Evolutionary conservation across 768 basidiomycete species (phyloP).

Genomic region (Tremella fuciformis): DNA sequence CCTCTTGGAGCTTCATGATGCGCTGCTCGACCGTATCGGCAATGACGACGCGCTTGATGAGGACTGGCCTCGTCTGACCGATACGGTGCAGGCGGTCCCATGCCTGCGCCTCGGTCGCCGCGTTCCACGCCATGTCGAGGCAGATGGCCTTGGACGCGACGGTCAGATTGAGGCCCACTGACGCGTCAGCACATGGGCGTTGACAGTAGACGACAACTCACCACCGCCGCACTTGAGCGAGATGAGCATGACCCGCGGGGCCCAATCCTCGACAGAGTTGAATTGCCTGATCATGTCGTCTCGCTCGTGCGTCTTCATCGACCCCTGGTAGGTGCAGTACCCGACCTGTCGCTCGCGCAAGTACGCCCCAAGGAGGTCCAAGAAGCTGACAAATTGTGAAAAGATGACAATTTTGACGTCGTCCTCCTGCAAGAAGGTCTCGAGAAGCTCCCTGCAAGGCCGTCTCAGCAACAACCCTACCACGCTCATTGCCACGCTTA

Average conservation of each 20-base stretch:
- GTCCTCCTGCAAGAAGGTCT: constrained; percentile 52
- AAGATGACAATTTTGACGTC: constrained; percentile 58
- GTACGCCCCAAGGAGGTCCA: constrained; percentile 65
- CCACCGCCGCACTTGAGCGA: constrained; percentile 50
- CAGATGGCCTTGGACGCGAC: constrained; percentile 42
- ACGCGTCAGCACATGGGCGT: constrained; percentile 11
- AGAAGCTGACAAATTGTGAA: constrained; percentile 64
- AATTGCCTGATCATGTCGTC: constrained; percentile 46
- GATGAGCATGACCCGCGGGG: constrained; percentile 50
- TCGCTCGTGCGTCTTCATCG: constrained; percentile 46
- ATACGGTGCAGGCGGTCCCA: constrained; percentile 54
- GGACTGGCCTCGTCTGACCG: constrained; percentile 48
- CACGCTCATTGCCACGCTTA: background rate
- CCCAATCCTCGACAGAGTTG: constrained; percentile 30
- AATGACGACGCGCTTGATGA: constrained; percentile 52
- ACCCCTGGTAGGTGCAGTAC: constrained; percentile 49
- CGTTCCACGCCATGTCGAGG: constrained; percentile 53
- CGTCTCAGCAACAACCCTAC: background rate
- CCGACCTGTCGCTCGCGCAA: constrained; percentile 55
- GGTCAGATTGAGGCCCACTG: constrained; percentile 48
- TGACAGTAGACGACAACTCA: background rate
- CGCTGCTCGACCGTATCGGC: constrained; percentile 59
- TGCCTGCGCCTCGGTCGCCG: constrained; percentile 50
- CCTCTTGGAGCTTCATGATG: constrained; percentile 58
- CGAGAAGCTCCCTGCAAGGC: constrained; percentile 60